Evolutionary conservation across 345 rosid genomes (phyloP), one percentile per base, ranked within the genome.

Genomic region (Eucalyptus globulus): DNA sequence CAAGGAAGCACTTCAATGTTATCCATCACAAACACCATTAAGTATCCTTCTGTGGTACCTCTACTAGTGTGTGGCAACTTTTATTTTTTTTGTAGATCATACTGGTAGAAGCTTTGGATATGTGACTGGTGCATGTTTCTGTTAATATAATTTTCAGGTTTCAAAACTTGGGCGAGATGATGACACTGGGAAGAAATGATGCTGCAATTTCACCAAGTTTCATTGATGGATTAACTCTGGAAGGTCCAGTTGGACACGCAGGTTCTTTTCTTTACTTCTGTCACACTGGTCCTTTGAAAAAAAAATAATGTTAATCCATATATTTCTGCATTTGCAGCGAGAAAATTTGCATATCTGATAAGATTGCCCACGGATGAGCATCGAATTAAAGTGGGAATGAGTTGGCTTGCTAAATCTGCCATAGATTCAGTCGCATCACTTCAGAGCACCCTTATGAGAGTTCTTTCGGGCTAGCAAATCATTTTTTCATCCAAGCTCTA

Each of bases 91-190:
- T 21, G 11, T 56, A 11, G 49, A 17, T 58, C 26, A 9, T 58
- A 34, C 45, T 31, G 22, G 12, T 27, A 26, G 80, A 67, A 45
- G 69, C 50, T 51, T 50, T 51, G 40, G 87, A n/a, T 86, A 19
- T 40, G 85, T 22, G 85, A 76, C 47, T 40, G 47, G 85, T 40
- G 85, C 85, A 22, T 80, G 54, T 45, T 67, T 47, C 86, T 11
- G 65, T 80, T 49, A 43, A n/a, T 87, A 80, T 47, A 50, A n/a
- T 65, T 89, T 83, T 62, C 94, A 97, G 99, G 94, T 97, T 95
- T 89, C 99, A 97, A 91, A 97, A 97, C 89, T 91, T 97, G 45
- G 99, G 99, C 54, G 99, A 97, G 93, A 97, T 97, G 99, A 97
- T 97, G 98, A 96, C 93, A 45, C 94, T 97, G 47, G 99, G 99